Conservation (phyloP, 305 asterid genomes). For the Solanum aculeatissimum region DNA sequence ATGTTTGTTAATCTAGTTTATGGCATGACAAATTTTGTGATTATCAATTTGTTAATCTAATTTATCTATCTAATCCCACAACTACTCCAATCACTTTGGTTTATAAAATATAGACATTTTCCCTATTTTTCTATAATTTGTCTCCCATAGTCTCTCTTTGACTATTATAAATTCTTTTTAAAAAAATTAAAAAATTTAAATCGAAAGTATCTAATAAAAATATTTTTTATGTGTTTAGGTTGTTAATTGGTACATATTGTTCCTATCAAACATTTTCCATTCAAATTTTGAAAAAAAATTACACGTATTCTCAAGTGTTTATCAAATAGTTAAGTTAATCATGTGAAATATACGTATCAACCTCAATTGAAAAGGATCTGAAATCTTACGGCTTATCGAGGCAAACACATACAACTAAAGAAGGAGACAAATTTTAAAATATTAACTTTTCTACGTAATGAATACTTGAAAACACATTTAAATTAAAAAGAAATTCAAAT, state of each 20-base stretch:
- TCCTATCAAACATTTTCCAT: neutral
- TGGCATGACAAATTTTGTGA: neutral
- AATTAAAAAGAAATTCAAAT: too few relatives aligned
- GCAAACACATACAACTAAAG: neutral
- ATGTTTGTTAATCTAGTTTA: neutral
- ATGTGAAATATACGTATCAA: neutral
- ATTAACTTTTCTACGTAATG: neutral
- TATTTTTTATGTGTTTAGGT: neutral
- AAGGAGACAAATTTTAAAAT: neutral
- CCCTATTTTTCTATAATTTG: neutral
- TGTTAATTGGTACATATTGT: neutral
- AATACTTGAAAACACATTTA: neutral
- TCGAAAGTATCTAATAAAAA: neutral
- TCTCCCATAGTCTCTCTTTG: neutral
- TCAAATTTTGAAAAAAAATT: accelerated
- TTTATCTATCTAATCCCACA: neutral
- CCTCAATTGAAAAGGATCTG: neutral
- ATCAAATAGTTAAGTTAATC: neutral
- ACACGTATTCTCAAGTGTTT: neutral
- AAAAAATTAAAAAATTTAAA: too few relatives aligned
- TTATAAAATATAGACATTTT: neutral
- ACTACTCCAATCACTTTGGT: neutral
- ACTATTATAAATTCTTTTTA: neutral
- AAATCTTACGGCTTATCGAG: neutral
- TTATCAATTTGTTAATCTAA: neutral